Evolutionary conservation across 1,139 yeast species (phyloP).

Genomic region (Taphrina pruni): DNA sequence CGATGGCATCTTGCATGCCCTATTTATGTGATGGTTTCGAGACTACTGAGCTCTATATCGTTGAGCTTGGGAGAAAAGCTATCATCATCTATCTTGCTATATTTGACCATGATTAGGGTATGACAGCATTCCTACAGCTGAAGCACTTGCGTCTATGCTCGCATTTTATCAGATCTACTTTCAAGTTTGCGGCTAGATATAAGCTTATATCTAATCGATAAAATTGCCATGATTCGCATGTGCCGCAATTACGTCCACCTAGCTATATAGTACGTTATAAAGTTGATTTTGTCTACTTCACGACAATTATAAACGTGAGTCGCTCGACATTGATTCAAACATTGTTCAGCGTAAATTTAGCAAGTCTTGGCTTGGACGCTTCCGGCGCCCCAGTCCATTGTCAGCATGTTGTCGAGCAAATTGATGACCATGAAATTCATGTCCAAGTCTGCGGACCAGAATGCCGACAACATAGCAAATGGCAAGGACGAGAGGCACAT

Average conservation of each 20-base stretch:
- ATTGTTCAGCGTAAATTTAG: too few relatives aligned
- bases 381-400: too few relatives aligned
- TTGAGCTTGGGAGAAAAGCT: too few relatives aligned
- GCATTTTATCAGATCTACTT: not conserved
- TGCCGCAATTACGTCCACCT: not conserved
- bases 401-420: conserved; percentile 27
- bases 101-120: too few relatives aligned
- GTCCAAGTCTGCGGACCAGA: conserved; percentile 23
- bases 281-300: not conserved
- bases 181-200: conserved; percentile 5
- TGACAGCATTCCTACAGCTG: too few relatives aligned
- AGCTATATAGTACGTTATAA: not conserved
- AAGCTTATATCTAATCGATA: conserved; percentile 2
- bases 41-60: too few relatives aligned
- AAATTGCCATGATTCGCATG: not conserved
- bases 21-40: too few relatives aligned
- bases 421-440: conserved; percentile 39
- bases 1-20: conserved; percentile 18
- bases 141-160: not conserved
- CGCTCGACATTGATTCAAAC: too few relatives aligned
- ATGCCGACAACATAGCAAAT: conserved; percentile 11
- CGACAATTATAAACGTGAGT: too few relatives aligned
- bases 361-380: too few relatives aligned
- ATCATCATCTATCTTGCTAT: too few relatives aligned
- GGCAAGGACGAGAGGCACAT: conserved; percentile 14